phyloP scores from a whole-genome alignment of 176 grass and related monocot species.

The Saccharum officinarum region DNA sequence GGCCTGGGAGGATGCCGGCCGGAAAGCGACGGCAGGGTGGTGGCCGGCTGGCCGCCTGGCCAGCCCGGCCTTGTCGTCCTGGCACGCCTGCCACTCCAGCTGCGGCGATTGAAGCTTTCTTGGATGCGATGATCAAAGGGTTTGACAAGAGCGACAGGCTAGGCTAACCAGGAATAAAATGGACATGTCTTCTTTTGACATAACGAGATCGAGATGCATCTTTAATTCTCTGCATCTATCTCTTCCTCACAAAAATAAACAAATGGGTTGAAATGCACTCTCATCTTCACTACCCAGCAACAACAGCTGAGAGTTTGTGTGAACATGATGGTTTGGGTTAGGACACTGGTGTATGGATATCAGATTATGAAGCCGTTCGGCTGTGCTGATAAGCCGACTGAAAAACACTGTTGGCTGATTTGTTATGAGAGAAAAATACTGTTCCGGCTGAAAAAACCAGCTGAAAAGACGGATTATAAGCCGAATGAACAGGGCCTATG shows the following conservation, averaged over 20 bases:
- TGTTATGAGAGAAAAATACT: too few species aligned
- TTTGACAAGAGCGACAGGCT: not conserved
- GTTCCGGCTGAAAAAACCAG: too few species aligned
- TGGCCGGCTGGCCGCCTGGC: not conserved
- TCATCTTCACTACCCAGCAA: not conserved
- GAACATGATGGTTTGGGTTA: too few species aligned
- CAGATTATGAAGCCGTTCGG: too few species aligned
- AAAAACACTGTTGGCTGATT: too few species aligned
- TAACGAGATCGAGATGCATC: not conserved
- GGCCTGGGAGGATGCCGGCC: not conserved
- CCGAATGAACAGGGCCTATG: too few species aligned
- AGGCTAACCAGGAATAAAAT: not conserved
- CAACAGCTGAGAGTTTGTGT: not conserved
- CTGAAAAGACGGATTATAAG: too few species aligned
- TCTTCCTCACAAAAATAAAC: not conserved
- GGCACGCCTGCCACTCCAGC: not conserved
- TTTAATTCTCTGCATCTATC: not conserved
- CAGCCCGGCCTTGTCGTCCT: constrained; percentile 1
- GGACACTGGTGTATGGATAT: too few species aligned
- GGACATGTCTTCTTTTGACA: not conserved
- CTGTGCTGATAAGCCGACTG: too few species aligned
- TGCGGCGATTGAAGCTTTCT: not conserved
- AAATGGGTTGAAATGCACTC: not conserved
- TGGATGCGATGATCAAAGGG: not conserved
- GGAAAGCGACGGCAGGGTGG: constrained; percentile 10